Evolutionary conservation across 129 eudicot species (phyloP).

Genomic region (Dittrichia graveolens): DNA sequence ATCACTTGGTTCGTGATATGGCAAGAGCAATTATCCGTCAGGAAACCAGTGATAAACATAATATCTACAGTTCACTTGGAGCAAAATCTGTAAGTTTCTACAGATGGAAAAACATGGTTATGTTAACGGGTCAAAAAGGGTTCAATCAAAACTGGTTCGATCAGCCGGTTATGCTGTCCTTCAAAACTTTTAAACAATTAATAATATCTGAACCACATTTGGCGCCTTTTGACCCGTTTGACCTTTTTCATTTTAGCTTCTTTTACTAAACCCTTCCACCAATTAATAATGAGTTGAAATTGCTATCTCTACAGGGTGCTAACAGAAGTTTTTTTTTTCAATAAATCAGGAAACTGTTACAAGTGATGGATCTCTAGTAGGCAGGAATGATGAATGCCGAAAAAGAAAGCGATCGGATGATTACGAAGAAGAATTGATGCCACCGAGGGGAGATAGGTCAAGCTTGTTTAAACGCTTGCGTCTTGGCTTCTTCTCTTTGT

Average conservation of each 20-base stretch:
- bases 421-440: conserved; percentile 16
- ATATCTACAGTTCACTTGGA: background rate
- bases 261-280: background rate
- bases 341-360: conserved; percentile 23
- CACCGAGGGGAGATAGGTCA: background rate
- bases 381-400: background rate
- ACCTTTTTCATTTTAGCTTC: background rate
- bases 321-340: background rate
- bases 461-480: conserved; percentile 25
- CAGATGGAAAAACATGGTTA: too few relatives aligned
- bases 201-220: background rate
- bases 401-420: conserved; percentile 8
- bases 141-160: too few relatives aligned
- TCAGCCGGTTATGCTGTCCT: too few relatives aligned
- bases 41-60: conserved; percentile 12
- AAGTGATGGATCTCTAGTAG: conserved; percentile 8
- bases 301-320: background rate
- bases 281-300: background rate
- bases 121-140: too few relatives aligned
- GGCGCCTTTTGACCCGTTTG: background rate
- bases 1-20: conserved; percentile 38
- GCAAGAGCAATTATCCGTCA: conserved; percentile 37
- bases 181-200: background rate
- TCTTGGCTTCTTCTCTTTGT: conserved; percentile 18
- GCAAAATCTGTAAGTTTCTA: conserved; percentile 21